Percentiles rank a stretch among this genome's conserved stretches.
These are phyloP conservation scores for Ganoderma meredithae DNA, from an alignment of 1,284 basidiomycete genomes.

Conservation along the genomic window DNA sequence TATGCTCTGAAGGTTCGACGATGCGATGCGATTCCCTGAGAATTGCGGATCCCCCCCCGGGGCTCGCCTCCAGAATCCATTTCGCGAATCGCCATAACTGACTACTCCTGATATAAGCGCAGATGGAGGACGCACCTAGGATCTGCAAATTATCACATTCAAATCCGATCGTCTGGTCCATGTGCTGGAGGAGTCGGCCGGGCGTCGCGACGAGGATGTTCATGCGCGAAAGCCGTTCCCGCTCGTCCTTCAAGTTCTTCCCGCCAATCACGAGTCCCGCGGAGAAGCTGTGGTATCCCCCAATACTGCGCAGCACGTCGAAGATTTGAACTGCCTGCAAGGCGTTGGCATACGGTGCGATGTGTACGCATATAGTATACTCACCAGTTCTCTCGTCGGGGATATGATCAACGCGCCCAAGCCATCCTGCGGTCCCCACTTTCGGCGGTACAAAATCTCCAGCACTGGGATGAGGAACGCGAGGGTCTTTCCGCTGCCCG, in stretches of 20 bases:
- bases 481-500: conserved; percentile 86
- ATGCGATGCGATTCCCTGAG: no score
- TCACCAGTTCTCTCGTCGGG: conserved; percentile 92
- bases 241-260: conserved; percentile 73
- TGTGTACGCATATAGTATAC: conserved; percentile 32
- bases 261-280: conserved; percentile 7
- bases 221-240: conserved; percentile 85
- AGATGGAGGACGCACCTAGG: conserved; percentile 66
- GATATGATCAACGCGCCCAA: conserved; percentile 95
- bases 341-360: not conserved
- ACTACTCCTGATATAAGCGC: no score
- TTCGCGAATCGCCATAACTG: no score
- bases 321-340: conserved; percentile 97
- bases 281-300: conserved; percentile 8
- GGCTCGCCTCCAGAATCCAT: no score
- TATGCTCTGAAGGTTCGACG: no score
- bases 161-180: conserved; percentile 98
- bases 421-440: conserved; percentile 85
- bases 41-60: no score
- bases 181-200: conserved; percentile 93
- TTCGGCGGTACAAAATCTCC: conserved; percentile 75
- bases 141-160: conserved; percentile 91
- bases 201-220: conserved; percentile 98
- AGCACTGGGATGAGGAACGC: conserved; percentile 79
- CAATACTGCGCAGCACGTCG: conserved; percentile 41